Base-by-base conservation (phyloP, 768 basidiomycete species). In the Auriscalpium vulgare region DNA sequence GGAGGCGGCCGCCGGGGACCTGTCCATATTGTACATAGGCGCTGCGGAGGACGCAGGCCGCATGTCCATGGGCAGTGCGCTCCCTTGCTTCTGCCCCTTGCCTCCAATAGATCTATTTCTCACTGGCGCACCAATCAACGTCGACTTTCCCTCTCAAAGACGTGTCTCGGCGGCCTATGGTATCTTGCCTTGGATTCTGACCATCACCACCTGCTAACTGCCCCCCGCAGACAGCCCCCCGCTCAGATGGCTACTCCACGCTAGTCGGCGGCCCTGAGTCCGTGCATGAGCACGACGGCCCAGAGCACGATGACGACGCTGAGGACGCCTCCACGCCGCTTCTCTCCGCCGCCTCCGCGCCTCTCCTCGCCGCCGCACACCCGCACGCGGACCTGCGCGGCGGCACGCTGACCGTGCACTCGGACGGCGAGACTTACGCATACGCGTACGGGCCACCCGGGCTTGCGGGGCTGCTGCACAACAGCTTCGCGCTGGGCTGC, bases 371-470 rank as follows among this genome's bases (percentile, higher is more conserved):
- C 6, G 8, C 36, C 17, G 19, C 38, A 0, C 37, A 36, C 13
- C 43, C 37, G 17, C 50, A n/a, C 23, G 16, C 36, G 21, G 34
- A 53, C 21, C 52, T 62, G 35, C 54, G 52, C 11, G 59, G 59
- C 3, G 61, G 61, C 37, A 52, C 51, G 38, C 53, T 60, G 43
- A 53, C 61, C 13, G 54, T 62, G 36, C 59, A 47, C 23, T 47
- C 56, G 7, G 56, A 57, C 16, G 59, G 54, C 35, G 61, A 60
- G 44, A 43, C 49, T 35, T 88, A 88, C 64, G 79, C 78, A 29
- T 91, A 88, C 64, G 75, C 78, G 10, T 91, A 90, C 63, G 88
- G 88, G 7, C 87, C 88, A 1, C 71, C 69, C n/a, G 88, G 88
- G 1, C 61, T 89, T 10, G 62, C 74, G 3, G 88, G 89, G 10